phyloP scores from a whole-genome alignment of 306 rosid species.

The Myrica gale region DNA sequence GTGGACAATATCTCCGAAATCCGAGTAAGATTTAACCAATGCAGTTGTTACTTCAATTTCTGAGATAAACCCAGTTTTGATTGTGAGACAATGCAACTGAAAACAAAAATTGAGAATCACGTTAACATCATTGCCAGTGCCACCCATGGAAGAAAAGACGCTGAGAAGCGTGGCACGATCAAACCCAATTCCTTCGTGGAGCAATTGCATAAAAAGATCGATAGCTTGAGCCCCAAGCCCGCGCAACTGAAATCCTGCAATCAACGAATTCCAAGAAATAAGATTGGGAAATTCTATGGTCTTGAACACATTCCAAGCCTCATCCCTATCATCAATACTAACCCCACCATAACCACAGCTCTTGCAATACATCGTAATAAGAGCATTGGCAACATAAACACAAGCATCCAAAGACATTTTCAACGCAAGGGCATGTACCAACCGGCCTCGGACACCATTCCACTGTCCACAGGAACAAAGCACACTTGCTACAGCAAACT shows the following conservation, averaged over 20 bases:
- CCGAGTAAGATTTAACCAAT: constrained; percentile 61
- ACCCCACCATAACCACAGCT: constrained; percentile 28
- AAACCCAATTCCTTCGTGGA: constrained; percentile 51
- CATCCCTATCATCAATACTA: constrained; percentile 37
- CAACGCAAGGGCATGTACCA: constrained; percentile 74
- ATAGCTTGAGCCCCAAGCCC: constrained; percentile 61
- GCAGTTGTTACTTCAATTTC: constrained; percentile 71
- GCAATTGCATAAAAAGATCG: constrained; percentile 56
- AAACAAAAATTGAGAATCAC: constrained; percentile 43
- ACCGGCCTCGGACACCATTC: constrained; percentile 50
- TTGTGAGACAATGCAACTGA: constrained; percentile 64
- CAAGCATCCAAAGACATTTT: constrained; percentile 65
- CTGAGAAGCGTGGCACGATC: constrained; percentile 69
- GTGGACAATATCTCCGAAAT: constrained; percentile 52
- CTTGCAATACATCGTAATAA: constrained; percentile 77
- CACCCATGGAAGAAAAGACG: constrained; percentile 51
- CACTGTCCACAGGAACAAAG: constrained; percentile 47
- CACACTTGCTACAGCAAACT: constrained; percentile 76
- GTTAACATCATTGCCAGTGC: constrained; percentile 27
- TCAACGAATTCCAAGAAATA: constrained; percentile 84
- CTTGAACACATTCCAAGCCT: constrained; percentile 64
- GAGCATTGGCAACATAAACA: constrained; percentile 72
- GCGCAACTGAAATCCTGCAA: constrained; percentile 67
- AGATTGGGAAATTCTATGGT: constrained; percentile 55
- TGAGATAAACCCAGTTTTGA: constrained; percentile 55